Evolutionary conservation across 179 eudicot genomes (phyloP).

Genomic region (Camellia oleifera): DNA sequence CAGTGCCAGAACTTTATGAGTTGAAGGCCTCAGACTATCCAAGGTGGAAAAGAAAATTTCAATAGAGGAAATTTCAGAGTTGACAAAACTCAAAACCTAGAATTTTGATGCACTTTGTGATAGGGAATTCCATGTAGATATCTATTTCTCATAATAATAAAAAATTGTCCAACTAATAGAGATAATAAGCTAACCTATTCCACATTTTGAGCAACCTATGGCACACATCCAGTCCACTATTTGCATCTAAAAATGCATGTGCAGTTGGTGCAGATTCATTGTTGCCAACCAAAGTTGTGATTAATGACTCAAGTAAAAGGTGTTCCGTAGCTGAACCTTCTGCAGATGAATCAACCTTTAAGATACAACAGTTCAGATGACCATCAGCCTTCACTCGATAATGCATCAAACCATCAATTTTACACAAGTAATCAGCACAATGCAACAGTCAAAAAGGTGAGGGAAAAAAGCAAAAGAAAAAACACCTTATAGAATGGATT

Average conservation of each 20-base stretch:
- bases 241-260: conserved; percentile 54
- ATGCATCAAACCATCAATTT: not conserved
- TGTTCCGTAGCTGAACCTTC: conserved; percentile 41
- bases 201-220: conserved; percentile 49
- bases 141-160: too few relatives aligned
- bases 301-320: conserved; percentile 42
- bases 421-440: not conserved
- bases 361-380: not conserved
- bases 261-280: conserved; percentile 52
- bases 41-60: too few relatives aligned
- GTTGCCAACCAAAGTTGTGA: conserved; percentile 47
- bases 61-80: too few relatives aligned
- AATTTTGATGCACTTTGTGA: too few relatives aligned
- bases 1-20: too few relatives aligned
- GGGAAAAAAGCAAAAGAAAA: too few relatives aligned
- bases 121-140: too few relatives aligned
- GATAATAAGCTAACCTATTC: conserved; percentile 39
- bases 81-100: too few relatives aligned
- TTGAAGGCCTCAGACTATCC: too few relatives aligned
- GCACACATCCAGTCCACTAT: conserved; percentile 49
- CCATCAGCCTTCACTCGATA: conserved; percentile 2
- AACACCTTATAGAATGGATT: not conserved
- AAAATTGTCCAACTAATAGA: not conserved
- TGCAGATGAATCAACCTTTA: conserved; percentile 39
- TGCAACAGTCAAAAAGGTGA: too few relatives aligned